Evolutionary conservation across 2,329 filamentous ascomycete species (phyloP), one percentile per base, ranked within the genome.

Genomic region (Nothopassalora personata): DNA sequence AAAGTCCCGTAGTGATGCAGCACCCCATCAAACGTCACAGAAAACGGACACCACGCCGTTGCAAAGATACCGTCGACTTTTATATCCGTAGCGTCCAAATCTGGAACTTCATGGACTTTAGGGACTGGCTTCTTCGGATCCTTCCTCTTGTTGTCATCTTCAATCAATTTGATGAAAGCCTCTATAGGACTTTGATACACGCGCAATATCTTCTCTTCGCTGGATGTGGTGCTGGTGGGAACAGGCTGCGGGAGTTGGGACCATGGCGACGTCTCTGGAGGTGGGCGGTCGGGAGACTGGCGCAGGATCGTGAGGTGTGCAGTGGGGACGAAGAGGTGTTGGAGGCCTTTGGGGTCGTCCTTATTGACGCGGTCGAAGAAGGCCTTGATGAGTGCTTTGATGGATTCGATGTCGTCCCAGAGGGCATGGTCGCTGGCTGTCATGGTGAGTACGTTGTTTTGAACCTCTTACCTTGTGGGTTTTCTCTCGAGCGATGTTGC

Each of bases 311-410:
- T 61, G 4, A 66, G 55, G 82, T 94, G 54, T 86, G 86, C 0
- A 83, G 93, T 67, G 94, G 95, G 75, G 89, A 93, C 69, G 90
- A 96, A 69, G 80, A 86, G 19, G 80, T 86, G 62, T 76, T 91
- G 46, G 79, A 84, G 65, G 88, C 88, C 18, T 91, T 58, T 54
- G 53, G 60, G 61, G 31, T 66, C 64, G 45, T 54, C 59, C 31
- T 28, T 59, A 46, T 66, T 66, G 64, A 66, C 58, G 5, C 60
- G 58, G 58, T 64, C 58, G 60, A 66, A 66, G 61, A 66, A 66
- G 51, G 62, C 45, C 31, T 59, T 53, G 30, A 66, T 66, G 33
- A 62, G 56, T 2, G 54, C 23, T 53, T 66, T 66, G 57, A 66
- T 58, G 47, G 60, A 33, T 34, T 53, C 19, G 27, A 55, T 45